Conservation (phyloP, 2,329 filamentous ascomycete genomes). For the Epichloe hybrida region DNA sequence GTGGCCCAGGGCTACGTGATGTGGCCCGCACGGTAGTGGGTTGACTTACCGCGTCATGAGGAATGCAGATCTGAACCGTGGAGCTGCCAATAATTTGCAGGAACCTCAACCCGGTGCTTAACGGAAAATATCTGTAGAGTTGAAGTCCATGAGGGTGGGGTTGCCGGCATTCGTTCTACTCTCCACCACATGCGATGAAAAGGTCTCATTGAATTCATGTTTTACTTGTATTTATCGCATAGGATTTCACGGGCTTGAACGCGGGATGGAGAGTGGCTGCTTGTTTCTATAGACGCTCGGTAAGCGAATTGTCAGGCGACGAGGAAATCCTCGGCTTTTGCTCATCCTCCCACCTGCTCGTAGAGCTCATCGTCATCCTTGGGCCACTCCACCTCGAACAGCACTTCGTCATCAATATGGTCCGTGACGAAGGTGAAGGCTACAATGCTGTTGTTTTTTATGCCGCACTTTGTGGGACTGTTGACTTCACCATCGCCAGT, state of each 20-base stretch:
- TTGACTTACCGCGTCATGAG: too few species aligned
- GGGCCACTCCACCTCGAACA: slow-evolving; percentile 34
- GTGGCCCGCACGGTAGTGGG: too few species aligned
- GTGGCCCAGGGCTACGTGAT: too few species aligned
- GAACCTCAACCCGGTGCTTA: too few species aligned
- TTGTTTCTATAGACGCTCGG: background rate
- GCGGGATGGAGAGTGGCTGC: background rate
- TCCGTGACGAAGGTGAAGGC: slow-evolving; percentile 35
- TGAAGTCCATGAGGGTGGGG: too few species aligned
- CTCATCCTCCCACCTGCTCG: slow-evolving; percentile 7
- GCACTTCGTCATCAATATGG: slow-evolving; percentile 23
- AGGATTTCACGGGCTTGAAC: background rate
- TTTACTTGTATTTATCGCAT: background rate
- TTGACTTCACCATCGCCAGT: slow-evolving; percentile 20
- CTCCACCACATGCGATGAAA: background rate
- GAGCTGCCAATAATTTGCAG: too few species aligned
- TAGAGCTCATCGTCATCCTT: slow-evolving; percentile 27
- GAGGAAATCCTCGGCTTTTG: background rate
- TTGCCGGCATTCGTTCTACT: background rate
- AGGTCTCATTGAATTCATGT: background rate
- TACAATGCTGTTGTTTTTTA: slow-evolving; percentile 34
- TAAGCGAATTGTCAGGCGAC: background rate
- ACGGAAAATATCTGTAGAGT: too few species aligned
- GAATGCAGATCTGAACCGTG: too few species aligned
- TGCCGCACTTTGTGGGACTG: slow-evolving; percentile 26